Evolutionary conservation across 352 stramenopile genomes (phyloP), one percentile per base, ranked within the genome.

Genomic region (Phytopythium ostracodes): DNA sequence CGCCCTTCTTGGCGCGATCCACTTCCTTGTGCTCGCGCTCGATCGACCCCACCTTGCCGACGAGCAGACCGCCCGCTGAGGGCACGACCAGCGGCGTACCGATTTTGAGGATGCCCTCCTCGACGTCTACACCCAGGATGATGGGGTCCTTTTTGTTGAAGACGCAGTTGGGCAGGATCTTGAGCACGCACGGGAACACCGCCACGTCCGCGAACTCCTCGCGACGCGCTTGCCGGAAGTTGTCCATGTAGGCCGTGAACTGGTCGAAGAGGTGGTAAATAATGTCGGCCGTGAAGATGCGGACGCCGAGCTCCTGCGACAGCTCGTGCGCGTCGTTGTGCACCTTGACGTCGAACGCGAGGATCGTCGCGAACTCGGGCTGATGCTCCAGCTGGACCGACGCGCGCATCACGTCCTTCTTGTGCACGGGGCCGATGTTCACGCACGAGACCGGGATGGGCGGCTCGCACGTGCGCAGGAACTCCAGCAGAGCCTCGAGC

Each of bases 251-350:
- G 12, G 88, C 79, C 47, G 95, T 98, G 76, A 99, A 99, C 71
- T 99, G 96, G 77, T 99, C 97, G 69, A 99, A 99, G 55, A 99
- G 80, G 82, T 99, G 97, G 81, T 99, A 99, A 78, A 99, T 99
- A 70, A 99, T 99, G 68, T 99, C 98, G 33, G 98, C 98, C 20
- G 97, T 99, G 81, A 99, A 99, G 71, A 99, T 99, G 44, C 92
- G 83, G 51, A 99, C 97, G 63, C 94, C 92, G 46, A 98, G 87
- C 56, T 98, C 93, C 50, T 94, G 67, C 9, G 95, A 81, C 60
- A 96, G 68, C 72, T 96, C 86, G 46, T 78, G 83, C 7, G 97
- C 98, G 52, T 99, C 97, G 52, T 71, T 86, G 71, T 98, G 93
- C 27, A 99, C 92, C 62, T 98, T 97, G 52, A 99, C 96, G 73